These are phyloP conservation scores for Aspergillus sclerotiicarbonarius DNA, from an alignment of 495 filamentous ascomycete species.

Conservation along the genomic window DNA sequence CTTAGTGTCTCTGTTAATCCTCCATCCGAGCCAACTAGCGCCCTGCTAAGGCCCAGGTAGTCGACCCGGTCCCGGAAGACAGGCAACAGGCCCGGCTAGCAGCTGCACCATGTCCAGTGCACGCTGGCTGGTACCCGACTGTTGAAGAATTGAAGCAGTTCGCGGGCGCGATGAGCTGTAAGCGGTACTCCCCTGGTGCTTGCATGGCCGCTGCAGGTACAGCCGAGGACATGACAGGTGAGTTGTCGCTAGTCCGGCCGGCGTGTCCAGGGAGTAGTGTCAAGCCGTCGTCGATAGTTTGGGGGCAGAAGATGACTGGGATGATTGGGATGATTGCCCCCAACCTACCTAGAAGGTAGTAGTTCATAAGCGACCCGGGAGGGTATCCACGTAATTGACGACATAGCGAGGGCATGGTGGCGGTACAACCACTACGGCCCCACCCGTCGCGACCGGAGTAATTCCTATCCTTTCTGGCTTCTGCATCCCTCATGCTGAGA, in stretches of 20 bases:
- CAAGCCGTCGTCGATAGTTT: no score
- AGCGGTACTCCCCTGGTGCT: constrained; percentile 11
- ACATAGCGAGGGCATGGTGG: neutral
- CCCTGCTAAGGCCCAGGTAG: neutral
- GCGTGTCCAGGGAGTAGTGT: no score
- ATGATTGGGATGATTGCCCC: no score
- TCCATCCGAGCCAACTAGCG: neutral
- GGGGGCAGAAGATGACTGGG: no score
- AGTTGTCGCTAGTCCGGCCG: neutral
- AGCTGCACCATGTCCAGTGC: neutral
- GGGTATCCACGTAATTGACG: no score
- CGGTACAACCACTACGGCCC: neutral
- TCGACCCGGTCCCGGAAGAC: neutral
- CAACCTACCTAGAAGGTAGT: no score
- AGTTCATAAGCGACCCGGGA: no score
- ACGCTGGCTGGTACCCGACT: neutral
- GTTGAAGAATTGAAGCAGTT: neutral
- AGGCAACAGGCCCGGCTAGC: neutral
- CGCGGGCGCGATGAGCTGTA: neutral
- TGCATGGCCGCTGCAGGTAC: constrained; percentile 25
- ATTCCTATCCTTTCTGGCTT: neutral
- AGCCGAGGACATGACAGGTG: constrained; percentile 9
- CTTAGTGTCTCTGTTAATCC: neutral
- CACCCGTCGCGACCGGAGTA: constrained; percentile 2
- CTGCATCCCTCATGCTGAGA: no score